Evolutionary conservation across 352 stramenopile genomes (phyloP), one percentile per base, ranked within the genome.

Genomic region (Phytophthora hibernalis): DNA sequence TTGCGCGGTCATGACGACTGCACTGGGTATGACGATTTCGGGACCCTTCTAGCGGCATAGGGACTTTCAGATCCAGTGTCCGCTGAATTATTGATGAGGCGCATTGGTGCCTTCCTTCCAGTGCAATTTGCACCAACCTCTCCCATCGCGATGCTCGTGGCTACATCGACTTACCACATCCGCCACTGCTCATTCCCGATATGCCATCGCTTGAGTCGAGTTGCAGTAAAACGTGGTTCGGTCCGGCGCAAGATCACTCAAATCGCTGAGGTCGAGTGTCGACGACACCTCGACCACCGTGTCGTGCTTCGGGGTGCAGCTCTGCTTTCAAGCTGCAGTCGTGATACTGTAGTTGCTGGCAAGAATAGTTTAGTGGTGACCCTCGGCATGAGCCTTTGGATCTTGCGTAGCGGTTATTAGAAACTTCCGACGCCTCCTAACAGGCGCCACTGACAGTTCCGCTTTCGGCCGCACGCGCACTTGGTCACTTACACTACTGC

Each of bases 301-400:
- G 26, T 31, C 9, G 26, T 31, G 26, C 26, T 31, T 7, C 26
- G 26, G 5, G 4, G 5, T 31, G 2, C 2, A 31, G n/a, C n/a
- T n/a, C n/a, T 31, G 26, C 26, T 11, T 38, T 16, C 10, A 3
- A 16, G 15, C n/a, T 40, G 11, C 33, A n/a, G 11, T 12, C 0
- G 0, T 12, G 33, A 40, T n/a, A 1, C 11, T 6, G 33, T 40
- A 2, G 11, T n/a, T 13, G 33, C 44, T 18, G 2, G 30, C 24
- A 59, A 48, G 49, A 67, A 67, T 67, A 67, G 43, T 40, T 49
- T 28, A 28, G 24, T 28, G 24, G 40, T 47, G 40, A 47, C n/a
- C 40, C 26, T 13, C 26, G 16, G 30, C 40, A 24, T 21, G n/a
- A 28, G 16, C 16, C 0, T n/a, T 33, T 54, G 21, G 47, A 59